Evolutionary conservation across 352 stramenopile species (phyloP).

Genomic region (Thalassiosira hispida): DNA sequence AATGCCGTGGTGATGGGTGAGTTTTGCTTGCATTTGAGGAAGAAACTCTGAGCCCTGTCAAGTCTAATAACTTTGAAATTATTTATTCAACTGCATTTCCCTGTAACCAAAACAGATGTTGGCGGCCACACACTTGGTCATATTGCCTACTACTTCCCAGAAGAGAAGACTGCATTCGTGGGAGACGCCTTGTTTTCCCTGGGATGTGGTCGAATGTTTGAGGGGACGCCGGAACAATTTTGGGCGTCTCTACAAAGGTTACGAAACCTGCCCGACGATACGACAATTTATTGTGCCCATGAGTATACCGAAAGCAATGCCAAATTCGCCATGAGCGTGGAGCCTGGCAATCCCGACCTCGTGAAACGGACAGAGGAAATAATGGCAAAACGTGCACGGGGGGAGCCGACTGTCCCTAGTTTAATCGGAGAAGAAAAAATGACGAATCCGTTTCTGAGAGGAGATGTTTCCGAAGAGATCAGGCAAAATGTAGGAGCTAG

Average conservation of each 20-base stretch:
- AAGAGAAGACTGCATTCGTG: constrained; percentile 71
- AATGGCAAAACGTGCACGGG: constrained; percentile 53
- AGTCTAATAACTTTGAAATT: neutral
- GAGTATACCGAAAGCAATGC: constrained; percentile 93
- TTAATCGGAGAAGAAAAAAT: constrained; percentile 81
- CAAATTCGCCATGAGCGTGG: constrained; percentile 89
- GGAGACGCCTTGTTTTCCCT: constrained; percentile 83
- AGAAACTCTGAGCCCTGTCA: no score
- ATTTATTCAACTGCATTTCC: constrained; percentile 70
- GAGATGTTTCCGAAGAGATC: constrained; percentile 74
- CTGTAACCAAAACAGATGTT: constrained; percentile 72
- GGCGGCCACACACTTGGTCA: constrained; percentile 91
- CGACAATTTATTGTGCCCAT: constrained; percentile 87
- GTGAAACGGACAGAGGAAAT: constrained; percentile 62
- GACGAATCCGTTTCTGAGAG: constrained; percentile 83
- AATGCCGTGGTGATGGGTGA: constrained; percentile 83
- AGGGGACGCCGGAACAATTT: constrained; percentile 79
- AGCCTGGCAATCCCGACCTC: constrained; percentile 87
- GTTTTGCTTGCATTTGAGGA: constrained; percentile 28
- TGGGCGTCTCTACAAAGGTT: constrained; percentile 41
- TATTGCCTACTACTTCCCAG: constrained; percentile 85
- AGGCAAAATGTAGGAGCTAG: constrained; percentile 63
- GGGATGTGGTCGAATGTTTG: constrained; percentile 85
- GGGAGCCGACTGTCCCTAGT: constrained; percentile 90
- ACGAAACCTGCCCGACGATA: constrained; percentile 38